Evolutionary conservation across 257 asterid genomes (phyloP), one percentile per base, ranked within the genome.

Genomic region (Ilex asprella): DNA sequence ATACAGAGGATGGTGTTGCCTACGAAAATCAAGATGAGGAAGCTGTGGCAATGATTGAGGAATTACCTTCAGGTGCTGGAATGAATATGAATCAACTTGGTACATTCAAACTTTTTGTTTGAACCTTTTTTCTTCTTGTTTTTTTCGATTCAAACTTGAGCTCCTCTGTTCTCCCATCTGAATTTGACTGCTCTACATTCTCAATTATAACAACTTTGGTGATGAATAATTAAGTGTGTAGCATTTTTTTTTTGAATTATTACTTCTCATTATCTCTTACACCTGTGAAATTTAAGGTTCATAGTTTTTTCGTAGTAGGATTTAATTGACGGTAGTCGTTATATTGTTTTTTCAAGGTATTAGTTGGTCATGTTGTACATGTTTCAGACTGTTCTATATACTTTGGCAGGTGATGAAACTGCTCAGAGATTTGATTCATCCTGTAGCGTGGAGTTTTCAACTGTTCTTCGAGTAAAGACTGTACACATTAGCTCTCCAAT

Each of bases 401-500:
- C 27, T 21, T 53, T 53, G 5, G 52, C 62, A 75, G 79, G 79
- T 56, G 79, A 75, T 65, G 79, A 61, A 57, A 69, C 69, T 66
- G 58, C 70, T 35, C 65, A 65, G 13, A 57, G 69, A 31, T 71
- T 66, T 31, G 76, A 69, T 57, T 63, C 67, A 39, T 57, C 56
- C 56, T 66, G 76, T 64, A 68, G 71, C 60, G 39, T 63, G 52
- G 79, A 74, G 61, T 62, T 66, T 61, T 63, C 72, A 10, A 65
- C 61, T 55, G 52, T 75, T 67, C 49, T 75, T 7, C 62, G 49
- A 66, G 67, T 70, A 31, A 70, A 54, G 58, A 66, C 76, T 53
- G 50, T 75, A 55, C 73, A 70, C 57, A 75, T 75, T 21, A 75
- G 80, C 63, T 75, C 80, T 52, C 80, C 80, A 10, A 70, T 70